These are phyloP conservation scores for Fusarium sulawesiense DNA, from an alignment of 2,329 filamentous ascomycete species.

Conservation along the genomic window DNA sequence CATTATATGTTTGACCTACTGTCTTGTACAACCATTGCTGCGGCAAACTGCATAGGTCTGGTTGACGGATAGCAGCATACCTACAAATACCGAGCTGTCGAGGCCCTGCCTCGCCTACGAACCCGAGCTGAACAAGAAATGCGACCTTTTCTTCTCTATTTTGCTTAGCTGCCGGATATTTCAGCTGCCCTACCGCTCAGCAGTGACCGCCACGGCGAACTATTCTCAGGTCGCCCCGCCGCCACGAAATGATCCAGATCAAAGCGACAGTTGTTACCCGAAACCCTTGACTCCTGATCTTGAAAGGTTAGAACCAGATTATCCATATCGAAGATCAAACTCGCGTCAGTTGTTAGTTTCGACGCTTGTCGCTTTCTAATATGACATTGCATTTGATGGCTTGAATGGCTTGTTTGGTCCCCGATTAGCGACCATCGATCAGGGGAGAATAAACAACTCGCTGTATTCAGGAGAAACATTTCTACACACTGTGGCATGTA, in stretches of 20 bases:
- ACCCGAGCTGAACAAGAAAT: slow-evolving; percentile 8
- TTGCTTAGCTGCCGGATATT: slow-evolving; percentile 9
- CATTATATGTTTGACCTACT: slow-evolving; percentile 5
- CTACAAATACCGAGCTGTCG: slow-evolving; percentile 7
- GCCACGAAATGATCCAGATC: slow-evolving; percentile 29
- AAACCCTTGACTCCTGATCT: neutral
- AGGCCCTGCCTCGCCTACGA: slow-evolving; percentile 6
- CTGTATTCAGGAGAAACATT: slow-evolving; percentile 3
- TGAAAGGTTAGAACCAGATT: neutral
- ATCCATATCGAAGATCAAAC: slow-evolving; percentile 22
- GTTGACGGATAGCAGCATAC: slow-evolving; percentile 14
- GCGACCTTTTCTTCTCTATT: slow-evolving; percentile 14
- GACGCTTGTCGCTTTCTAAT: slow-evolving; percentile 14
- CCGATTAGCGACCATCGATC: slow-evolving; percentile 32
- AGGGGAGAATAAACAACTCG: slow-evolving; percentile 14
- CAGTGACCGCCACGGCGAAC: slow-evolving; percentile 1
- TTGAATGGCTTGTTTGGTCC: neutral
- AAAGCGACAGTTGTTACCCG: neutral
- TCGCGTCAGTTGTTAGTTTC: slow-evolving; percentile 8
- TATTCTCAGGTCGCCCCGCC: slow-evolving; percentile 26
- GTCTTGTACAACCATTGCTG: slow-evolving; percentile 1
- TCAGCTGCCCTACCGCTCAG: slow-evolving; percentile 5
- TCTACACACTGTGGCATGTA: slow-evolving; percentile 11
- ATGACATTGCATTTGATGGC: slow-evolving; percentile 12
- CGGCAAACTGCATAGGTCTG: neutral